phyloP scores from a whole-genome alignment of 257 asterid species.

The Lithospermum erythrorhizon region DNA sequence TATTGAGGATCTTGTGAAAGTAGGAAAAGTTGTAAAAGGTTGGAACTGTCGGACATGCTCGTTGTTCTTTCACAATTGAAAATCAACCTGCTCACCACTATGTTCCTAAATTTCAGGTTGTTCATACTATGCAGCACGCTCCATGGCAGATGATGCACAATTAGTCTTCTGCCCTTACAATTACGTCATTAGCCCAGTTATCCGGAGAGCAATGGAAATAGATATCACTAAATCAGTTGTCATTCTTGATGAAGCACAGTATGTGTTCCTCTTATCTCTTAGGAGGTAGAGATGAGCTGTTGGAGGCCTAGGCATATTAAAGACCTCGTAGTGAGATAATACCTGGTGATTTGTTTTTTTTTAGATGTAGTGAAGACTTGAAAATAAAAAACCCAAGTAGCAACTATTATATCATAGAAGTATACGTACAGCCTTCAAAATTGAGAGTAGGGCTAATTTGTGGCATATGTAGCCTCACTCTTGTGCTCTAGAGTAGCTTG shows the following conservation, averaged over 20 bases:
- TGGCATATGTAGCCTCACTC: neutral
- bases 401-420: too few species aligned
- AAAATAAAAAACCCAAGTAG: neutral
- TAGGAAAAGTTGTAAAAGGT: constrained; percentile 92
- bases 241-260: constrained; percentile 98
- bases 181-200: constrained; percentile 70
- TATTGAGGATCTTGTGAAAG: constrained; percentile 93
- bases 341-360: neutral
- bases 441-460: neutral
- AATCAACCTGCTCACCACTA: constrained; percentile 15
- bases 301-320: neutral
- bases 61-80: constrained; percentile 5
- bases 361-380: neutral
- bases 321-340: neutral
- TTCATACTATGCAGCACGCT: constrained; percentile 81
- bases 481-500: neutral
- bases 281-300: constrained; percentile 1
- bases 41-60: neutral
- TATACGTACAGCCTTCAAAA: neutral
- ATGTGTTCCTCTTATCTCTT: constrained; percentile 30
- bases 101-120: constrained; percentile 58
- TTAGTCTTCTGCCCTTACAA: constrained; percentile 91
- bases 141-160: constrained; percentile 79
- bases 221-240: constrained; percentile 58
- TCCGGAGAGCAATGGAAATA: constrained; percentile 87